A percentile compares a stretch with the other conserved stretches of the same genome.
Evolutionary conservation across 768 basidiomycete species (phyloP).

Genomic region (Rhizopogon vesiculosus): DNA sequence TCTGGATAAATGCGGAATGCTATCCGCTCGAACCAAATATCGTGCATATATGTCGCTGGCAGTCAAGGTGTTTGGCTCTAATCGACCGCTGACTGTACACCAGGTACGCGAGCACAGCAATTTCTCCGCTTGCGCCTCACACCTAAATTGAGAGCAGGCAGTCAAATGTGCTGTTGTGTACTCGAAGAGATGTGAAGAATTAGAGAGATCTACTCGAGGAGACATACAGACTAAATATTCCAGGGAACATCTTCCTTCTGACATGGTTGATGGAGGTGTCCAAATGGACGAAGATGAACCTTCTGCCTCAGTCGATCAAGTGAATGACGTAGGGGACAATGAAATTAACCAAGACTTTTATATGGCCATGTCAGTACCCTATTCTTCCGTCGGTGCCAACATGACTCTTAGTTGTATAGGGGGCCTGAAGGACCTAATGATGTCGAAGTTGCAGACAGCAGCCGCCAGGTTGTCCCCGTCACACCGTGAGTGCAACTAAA

Average conservation of each 20-base stretch:
- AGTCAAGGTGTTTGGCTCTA: not conserved
- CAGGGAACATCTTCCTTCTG: not conserved
- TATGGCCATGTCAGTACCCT: not conserved
- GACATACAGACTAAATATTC: too few species aligned
- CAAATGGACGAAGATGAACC: not conserved
- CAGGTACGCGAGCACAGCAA: not conserved
- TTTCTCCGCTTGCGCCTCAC: not conserved
- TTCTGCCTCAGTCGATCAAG: not conserved
- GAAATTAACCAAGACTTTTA: not conserved
- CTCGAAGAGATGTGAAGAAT: too few species aligned
- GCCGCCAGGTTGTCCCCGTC: not conserved
- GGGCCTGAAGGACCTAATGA: not conserved
- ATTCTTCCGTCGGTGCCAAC: not conserved
- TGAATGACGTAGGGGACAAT: not conserved
- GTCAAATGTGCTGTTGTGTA: not conserved
- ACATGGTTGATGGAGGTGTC: too few species aligned
- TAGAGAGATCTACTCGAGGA: too few species aligned
- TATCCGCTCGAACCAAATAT: not conserved
- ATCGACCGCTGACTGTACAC: not conserved
- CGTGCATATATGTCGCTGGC: slow-evolving; percentile 1
- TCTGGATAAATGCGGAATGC: not conserved
- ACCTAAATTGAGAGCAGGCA: not conserved
- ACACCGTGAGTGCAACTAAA: not conserved
- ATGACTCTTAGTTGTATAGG: not conserved
- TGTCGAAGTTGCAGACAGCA: too few species aligned